phyloP scores from a whole-genome alignment of 129 eudicot species.

The Helianthus tuberosus region DNA sequence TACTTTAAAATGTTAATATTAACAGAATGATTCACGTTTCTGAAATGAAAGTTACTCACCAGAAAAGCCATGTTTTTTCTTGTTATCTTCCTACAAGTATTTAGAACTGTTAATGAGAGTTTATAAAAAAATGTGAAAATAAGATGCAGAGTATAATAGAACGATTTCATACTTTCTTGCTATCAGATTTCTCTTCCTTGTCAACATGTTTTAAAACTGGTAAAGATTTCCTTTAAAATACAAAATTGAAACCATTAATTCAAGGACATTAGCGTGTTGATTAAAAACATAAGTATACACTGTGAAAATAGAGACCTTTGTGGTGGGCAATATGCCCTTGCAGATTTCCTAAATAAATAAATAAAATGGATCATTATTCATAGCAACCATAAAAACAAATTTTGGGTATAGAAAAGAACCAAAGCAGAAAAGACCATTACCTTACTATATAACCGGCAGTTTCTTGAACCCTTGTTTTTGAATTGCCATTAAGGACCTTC shows the following conservation, averaged over 20 bases:
- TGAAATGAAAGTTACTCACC: constrained; percentile 45
- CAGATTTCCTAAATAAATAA: constrained; percentile 47
- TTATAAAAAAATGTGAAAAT: constrained; percentile 4
- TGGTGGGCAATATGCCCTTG: constrained; percentile 42
- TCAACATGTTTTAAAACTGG: constrained; percentile 58
- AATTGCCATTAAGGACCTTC: constrained; percentile 44
- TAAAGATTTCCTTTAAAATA: constrained; percentile 65
- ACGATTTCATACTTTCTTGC: constrained; percentile 13
- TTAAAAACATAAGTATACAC: constrained; percentile 15
- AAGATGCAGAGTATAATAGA: background rate
- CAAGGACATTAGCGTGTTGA: constrained; percentile 14
- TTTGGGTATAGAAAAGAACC: background rate
- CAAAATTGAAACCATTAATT: constrained; percentile 19
- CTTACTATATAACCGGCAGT: constrained; percentile 34
- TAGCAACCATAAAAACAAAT: background rate
- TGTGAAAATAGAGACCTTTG: constrained; percentile 55
- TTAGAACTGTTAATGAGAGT: background rate
- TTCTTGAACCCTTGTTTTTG: constrained; percentile 43
- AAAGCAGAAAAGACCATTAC: constrained; percentile 29
- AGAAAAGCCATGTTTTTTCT: constrained; percentile 47
- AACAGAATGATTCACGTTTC: constrained; percentile 5
- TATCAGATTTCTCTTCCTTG: constrained; percentile 6
- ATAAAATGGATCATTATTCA: constrained; percentile 2
- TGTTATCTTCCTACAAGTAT: constrained; percentile 43
- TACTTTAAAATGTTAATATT: background rate